These are phyloP conservation scores for Auricularia heimuer DNA, from an alignment of 768 basidiomycete species.

Conservation along the genomic window DNA sequence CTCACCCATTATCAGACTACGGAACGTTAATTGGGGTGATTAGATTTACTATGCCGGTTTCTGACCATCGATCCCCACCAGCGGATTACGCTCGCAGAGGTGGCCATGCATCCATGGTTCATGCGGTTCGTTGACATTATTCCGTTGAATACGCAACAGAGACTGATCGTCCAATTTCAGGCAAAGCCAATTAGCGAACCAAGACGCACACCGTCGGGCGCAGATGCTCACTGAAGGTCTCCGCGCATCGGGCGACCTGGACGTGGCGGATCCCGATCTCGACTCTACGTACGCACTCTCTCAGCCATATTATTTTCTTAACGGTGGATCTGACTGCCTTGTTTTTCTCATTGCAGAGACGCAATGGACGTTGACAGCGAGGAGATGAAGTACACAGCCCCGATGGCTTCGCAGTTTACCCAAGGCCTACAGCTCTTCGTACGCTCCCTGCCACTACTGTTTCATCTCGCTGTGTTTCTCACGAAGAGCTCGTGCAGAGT, in stretches of 20 bases:
- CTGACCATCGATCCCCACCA: conserved; percentile 58
- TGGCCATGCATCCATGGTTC: conserved; percentile 63
- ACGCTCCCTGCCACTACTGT: conserved; percentile 20
- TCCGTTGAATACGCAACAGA: too few relatives aligned
- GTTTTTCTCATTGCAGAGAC: conserved; percentile 2
- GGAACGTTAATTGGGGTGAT: too few relatives aligned
- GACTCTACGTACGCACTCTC: conserved; percentile 22
- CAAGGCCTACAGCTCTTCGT: conserved; percentile 77
- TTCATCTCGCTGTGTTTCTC: neutral
- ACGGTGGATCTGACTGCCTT: neutral
- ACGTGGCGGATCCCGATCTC: conserved; percentile 52
- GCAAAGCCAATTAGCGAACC: conserved; percentile 56
- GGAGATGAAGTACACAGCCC: conserved; percentile 45
- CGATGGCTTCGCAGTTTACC: conserved; percentile 62
- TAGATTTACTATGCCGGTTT: conserved; percentile 53
- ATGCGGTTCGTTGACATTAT: conserved; percentile 37
- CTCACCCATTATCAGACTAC: conserved; percentile 32
- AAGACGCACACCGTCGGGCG: conserved; percentile 46
- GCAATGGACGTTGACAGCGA: conserved; percentile 48
- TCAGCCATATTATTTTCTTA: neutral
- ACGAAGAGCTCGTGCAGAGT: conserved; percentile 37
- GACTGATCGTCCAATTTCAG: conserved; percentile 24
- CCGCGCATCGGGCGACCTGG: conserved; percentile 62
- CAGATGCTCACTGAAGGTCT: conserved; percentile 61
- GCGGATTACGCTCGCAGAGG: conserved; percentile 54